These are phyloP conservation scores for Mycocentrospora acerina DNA, from an alignment of 2,329 filamentous ascomycete genomes.

Conservation along the genomic window DNA sequence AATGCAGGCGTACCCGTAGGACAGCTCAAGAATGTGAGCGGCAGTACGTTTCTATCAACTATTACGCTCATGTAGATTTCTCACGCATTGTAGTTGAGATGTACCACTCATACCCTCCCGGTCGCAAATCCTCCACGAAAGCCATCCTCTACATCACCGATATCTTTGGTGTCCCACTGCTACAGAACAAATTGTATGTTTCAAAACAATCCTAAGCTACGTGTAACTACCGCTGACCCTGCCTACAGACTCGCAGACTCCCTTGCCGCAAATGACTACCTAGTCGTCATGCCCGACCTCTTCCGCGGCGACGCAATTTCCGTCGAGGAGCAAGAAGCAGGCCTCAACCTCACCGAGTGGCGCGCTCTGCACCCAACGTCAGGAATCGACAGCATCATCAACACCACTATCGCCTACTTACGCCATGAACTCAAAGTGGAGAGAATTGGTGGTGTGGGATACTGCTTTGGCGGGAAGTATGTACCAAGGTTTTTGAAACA, in stretches of 20 bases:
- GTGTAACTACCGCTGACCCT: not conserved
- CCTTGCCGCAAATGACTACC: slow-evolving; percentile 35
- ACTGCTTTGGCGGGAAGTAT: slow-evolving; percentile 78
- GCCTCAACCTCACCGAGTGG: slow-evolving; percentile 61
- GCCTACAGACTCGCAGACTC: slow-evolving; percentile 34
- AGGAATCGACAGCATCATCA: slow-evolving; percentile 52
- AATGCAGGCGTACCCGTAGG: slow-evolving; percentile 18
- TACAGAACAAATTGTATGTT: slow-evolving; percentile 34
- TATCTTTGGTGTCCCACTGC: slow-evolving; percentile 36
- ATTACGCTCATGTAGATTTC: not conserved
- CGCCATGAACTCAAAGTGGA: slow-evolving; percentile 57
- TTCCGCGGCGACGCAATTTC: slow-evolving; percentile 35
- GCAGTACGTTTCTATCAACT: slow-evolving; percentile 16
- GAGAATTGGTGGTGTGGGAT: slow-evolving; percentile 65
- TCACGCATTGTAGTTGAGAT: slow-evolving; percentile 16
- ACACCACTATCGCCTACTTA: slow-evolving; percentile 57
- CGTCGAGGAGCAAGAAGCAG: slow-evolving; percentile 57
- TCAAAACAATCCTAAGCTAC: not conserved
- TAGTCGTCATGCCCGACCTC: slow-evolving; percentile 38
- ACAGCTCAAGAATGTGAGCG: slow-evolving; percentile 24
- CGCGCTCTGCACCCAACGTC: slow-evolving; percentile 47
- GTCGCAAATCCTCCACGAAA: slow-evolving; percentile 15
- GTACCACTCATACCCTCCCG: slow-evolving; percentile 22
- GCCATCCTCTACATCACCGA: slow-evolving; percentile 41
- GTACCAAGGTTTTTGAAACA: slow-evolving; percentile 62